Percentiles rank a stretch among this genome's conserved stretches.
Conservation (phyloP, 1,284 basidiomycete species). For the Clitocybe nebularis region DNA sequence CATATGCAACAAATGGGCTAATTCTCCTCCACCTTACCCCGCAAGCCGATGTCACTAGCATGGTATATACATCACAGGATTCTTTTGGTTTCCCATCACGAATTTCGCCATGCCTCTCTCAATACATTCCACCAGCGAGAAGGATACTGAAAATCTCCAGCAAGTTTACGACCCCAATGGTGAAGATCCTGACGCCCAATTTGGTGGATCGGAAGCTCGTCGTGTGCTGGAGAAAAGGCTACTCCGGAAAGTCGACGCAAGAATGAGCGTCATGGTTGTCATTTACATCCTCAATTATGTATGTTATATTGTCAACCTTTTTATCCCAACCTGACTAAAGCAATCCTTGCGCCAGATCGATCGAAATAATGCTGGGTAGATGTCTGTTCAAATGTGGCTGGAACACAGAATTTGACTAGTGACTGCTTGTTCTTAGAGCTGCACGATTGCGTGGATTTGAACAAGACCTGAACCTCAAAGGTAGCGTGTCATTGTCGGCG, state of each 20-base stretch:
- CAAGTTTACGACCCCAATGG: conserved; percentile 6
- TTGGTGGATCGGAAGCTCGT: conserved; percentile 38
- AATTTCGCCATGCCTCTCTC: conserved; percentile 14
- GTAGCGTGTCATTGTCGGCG: conserved; percentile 22
- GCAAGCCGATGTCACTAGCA: background rate
- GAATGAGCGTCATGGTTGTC: conserved; percentile 63
- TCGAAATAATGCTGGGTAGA: conserved; percentile 59
- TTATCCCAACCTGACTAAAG: conserved; percentile 8
- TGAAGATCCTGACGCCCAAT: conserved; percentile 25
- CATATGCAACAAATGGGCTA: too few species aligned
- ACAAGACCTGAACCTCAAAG: conserved; percentile 59
- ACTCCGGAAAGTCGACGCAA: conserved; percentile 58
- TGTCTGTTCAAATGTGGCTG: background rate
- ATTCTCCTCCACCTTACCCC: conserved; percentile 1
- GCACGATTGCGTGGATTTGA: conserved; percentile 71
- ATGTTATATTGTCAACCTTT: conserved; percentile 17
- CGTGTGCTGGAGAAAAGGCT: conserved; percentile 47
- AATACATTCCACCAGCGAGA: conserved; percentile 12
- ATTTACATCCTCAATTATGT: conserved; percentile 69
- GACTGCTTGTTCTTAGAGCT: conserved; percentile 30
- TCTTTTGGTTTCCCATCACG: background rate
- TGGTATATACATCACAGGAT: background rate
- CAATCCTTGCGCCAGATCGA: conserved; percentile 43
- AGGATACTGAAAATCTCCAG: conserved; percentile 8
- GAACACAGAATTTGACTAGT: background rate